Conservation (phyloP, 75 land plant species). For the Pinus albicaulis region DNA sequence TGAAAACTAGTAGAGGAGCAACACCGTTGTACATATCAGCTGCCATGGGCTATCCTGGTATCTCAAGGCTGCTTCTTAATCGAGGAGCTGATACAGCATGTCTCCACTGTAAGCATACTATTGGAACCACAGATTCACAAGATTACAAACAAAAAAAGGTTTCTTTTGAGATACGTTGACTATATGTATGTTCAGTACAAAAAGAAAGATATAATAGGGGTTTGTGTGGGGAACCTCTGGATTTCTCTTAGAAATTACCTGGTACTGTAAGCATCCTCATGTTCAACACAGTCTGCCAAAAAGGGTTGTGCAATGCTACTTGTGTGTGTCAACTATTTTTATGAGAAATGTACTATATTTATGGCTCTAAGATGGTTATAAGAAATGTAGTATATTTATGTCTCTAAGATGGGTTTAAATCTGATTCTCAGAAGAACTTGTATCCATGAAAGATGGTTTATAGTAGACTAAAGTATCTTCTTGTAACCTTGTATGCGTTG, state of each 20-base stretch:
- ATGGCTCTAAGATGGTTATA: neutral
- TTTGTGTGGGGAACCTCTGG: neutral
- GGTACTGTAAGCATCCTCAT: slow-evolving; percentile 3
- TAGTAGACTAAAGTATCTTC: neutral
- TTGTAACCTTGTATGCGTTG: neutral
- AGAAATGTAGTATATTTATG: neutral
- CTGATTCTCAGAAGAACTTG: neutral
- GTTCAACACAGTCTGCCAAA: neutral
- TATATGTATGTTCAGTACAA: neutral
- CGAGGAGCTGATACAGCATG: slow-evolving; percentile 22
- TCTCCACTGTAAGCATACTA: neutral
- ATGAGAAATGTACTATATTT: neutral
- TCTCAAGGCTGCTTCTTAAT: slow-evolving; percentile 30
- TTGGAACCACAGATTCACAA: neutral
- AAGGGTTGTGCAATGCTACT: neutral
- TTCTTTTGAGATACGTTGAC: slow-evolving; percentile 1
- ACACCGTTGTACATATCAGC: slow-evolving; percentile 64
- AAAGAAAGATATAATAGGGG: neutral
- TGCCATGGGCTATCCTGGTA: slow-evolving; percentile 39
- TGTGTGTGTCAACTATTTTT: neutral
- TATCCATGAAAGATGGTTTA: neutral
- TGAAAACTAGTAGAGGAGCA: slow-evolving; percentile 40
- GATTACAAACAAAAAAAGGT: slow-evolving; percentile 2
- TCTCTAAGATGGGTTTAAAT: neutral
- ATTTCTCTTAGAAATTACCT: neutral